phyloP scores from a whole-genome alignment of 768 basidiomycete species.

The Flagelloscypha sp. region DNA sequence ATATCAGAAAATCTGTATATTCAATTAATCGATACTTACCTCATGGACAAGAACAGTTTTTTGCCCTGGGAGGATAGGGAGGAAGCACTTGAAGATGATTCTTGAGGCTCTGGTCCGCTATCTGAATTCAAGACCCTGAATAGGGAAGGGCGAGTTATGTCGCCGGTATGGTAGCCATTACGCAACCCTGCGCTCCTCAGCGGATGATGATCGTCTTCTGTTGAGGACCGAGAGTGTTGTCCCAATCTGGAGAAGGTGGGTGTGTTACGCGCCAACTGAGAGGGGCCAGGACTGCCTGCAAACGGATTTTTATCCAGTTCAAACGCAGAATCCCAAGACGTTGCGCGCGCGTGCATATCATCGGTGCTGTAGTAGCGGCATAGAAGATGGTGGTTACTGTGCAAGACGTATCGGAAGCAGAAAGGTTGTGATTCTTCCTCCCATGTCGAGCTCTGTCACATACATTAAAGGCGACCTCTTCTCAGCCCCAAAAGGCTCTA shows the following conservation, averaged over 20 bases:
- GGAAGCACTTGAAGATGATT: constrained; percentile 22
- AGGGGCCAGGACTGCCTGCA: no score
- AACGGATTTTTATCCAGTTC: no score
- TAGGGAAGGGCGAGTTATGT: constrained; percentile 33
- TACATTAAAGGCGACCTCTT: constrained; percentile 30
- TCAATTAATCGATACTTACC: constrained; percentile 24
- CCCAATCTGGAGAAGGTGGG: no score
- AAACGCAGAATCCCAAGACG: no score
- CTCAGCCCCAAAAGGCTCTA: constrained; percentile 20
- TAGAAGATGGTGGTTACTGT: no score
- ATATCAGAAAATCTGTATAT: constrained; percentile 2
- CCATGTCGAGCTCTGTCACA: constrained; percentile 12
- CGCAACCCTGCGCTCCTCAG: constrained; percentile 9
- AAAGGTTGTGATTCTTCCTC: not conserved
- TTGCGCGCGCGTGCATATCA: no score
- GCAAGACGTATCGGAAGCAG: no score
- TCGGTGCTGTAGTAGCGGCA: no score
- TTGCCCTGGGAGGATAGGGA: constrained; percentile 26
- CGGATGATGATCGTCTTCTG: constrained; percentile 21
- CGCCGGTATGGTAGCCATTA: constrained; percentile 15
- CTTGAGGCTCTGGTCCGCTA: constrained; percentile 27
- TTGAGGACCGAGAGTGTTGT: no score
- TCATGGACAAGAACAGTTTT: constrained; percentile 53
- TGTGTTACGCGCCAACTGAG: no score
- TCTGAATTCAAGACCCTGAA: no score